Conservation (phyloP, 148 eudicot species). For the Gaultheria prostrata region DNA sequence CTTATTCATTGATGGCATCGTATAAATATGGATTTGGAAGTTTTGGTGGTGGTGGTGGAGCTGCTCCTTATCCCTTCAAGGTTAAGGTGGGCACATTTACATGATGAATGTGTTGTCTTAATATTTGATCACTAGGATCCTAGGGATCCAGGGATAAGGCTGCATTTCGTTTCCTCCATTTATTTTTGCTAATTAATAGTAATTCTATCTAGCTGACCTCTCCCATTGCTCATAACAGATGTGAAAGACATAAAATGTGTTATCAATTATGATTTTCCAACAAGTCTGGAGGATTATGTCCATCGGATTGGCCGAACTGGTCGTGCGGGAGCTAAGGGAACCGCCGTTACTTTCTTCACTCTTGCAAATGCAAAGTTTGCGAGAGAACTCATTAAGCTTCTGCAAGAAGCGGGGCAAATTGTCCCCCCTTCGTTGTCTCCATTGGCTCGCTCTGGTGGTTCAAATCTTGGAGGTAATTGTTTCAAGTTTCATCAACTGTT, state of each 20-base stretch:
- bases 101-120: conserved; percentile 71
- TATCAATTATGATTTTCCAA: conserved; percentile 87
- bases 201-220: conserved; percentile 16
- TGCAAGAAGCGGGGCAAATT: conserved; percentile 88
- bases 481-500: not conserved
- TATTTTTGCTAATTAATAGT: not conserved
- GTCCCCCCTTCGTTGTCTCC: conserved; percentile 68
- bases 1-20: conserved; percentile 34
- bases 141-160: conserved; percentile 88
- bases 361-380: conserved; percentile 76
- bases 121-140: conserved; percentile 53
- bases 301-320: conserved; percentile 98
- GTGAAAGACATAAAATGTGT: conserved; percentile 99
- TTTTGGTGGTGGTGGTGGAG: conserved; percentile 49
- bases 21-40: conserved; percentile 43
- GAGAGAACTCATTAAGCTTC: conserved; percentile 74
- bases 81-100: conserved; percentile 93
- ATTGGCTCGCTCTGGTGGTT: conserved; percentile 56
- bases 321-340: conserved; percentile 97
- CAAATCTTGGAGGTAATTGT: conserved; percentile 54
- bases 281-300: conserved; percentile 89
- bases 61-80: conserved; percentile 99
- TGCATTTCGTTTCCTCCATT: conserved; percentile 29
- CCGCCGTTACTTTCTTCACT: conserved; percentile 84
- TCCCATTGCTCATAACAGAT: conserved; percentile 48